Evolutionary conservation across 225 moss, liverwort and hornwort genomes (phyloP).

Genomic region (Climacium dendroides): DNA sequence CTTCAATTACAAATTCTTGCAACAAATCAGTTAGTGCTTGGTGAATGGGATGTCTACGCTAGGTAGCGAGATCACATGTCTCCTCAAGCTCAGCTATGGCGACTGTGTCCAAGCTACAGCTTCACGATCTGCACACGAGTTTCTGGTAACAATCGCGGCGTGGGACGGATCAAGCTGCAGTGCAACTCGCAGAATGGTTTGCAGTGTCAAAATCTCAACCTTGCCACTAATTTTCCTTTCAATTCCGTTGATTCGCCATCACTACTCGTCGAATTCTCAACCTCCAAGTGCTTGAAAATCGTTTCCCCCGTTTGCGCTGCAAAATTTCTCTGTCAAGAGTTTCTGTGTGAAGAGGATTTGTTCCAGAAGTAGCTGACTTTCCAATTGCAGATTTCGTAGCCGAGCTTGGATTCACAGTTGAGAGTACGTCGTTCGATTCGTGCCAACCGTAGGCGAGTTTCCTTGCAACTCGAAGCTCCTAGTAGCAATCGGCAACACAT

Average conservation of each 20-base stretch:
- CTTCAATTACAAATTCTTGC: neutral
- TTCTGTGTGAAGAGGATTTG: no score
- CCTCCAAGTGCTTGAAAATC: neutral
- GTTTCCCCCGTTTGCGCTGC: neutral
- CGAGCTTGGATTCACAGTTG: neutral
- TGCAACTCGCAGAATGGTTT: neutral
- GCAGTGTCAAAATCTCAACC: neutral
- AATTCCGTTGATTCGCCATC: neutral
- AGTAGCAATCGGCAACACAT: slow-evolving; percentile 16
- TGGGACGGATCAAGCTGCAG: neutral
- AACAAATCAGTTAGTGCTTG: neutral
- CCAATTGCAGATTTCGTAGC: neutral
- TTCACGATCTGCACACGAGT: neutral
- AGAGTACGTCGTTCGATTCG: neutral
- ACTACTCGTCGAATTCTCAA: neutral
- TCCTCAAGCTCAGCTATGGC: neutral
- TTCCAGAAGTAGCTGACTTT: neutral
- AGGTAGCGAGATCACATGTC: neutral
- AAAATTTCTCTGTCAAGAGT: neutral
- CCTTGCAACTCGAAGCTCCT: neutral
- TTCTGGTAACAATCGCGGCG: neutral
- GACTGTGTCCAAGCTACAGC: neutral
- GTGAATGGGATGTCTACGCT: neutral
- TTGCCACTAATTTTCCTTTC: neutral
- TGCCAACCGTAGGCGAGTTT: neutral